Conservation (phyloP, 768 basidiomycete species). For the Suillus tomentosus region DNA sequence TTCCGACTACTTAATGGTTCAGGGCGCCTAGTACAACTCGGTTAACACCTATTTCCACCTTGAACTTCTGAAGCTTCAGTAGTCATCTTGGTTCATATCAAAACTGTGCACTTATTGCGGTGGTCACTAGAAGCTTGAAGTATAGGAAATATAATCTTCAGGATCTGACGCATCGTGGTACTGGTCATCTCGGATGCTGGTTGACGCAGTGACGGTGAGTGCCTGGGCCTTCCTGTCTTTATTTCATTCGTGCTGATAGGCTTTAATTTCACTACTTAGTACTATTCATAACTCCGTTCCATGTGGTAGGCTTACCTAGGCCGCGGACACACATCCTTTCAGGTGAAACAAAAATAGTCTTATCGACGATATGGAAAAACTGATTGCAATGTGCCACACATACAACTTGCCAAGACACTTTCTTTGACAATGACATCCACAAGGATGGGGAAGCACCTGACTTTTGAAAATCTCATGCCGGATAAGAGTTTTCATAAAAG, state of each 20-base stretch:
- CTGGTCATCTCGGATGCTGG: not conserved
- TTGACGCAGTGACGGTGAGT: not conserved
- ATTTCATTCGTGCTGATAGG: not conserved
- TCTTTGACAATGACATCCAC: not conserved
- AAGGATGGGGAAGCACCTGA: constrained; percentile 11
- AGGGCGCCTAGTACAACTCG: not conserved
- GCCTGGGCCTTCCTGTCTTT: not conserved
- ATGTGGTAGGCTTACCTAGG: not conserved
- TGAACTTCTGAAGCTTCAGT: not conserved
- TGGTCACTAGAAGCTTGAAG: not conserved
- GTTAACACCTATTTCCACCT: not conserved
- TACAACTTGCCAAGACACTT: not conserved
- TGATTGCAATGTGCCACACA: not conserved
- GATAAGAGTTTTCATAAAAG: constrained; percentile 16
- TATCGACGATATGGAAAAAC: constrained; percentile 7
- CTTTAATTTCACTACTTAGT: not conserved
- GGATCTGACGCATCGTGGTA: not conserved
- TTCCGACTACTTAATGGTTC: not conserved
- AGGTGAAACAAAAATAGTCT: constrained; percentile 14
- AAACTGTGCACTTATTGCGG: not conserved
- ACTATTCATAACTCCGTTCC: not conserved
- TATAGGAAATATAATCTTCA: not conserved
- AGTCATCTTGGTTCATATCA: not conserved
- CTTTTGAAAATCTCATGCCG: not conserved
- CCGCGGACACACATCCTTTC: not conserved